Percentiles rank a stretch among this genome's conserved stretches.
Evolutionary conservation across 768 basidiomycete genomes (phyloP).

Genomic region (Paxillus involutus): DNA sequence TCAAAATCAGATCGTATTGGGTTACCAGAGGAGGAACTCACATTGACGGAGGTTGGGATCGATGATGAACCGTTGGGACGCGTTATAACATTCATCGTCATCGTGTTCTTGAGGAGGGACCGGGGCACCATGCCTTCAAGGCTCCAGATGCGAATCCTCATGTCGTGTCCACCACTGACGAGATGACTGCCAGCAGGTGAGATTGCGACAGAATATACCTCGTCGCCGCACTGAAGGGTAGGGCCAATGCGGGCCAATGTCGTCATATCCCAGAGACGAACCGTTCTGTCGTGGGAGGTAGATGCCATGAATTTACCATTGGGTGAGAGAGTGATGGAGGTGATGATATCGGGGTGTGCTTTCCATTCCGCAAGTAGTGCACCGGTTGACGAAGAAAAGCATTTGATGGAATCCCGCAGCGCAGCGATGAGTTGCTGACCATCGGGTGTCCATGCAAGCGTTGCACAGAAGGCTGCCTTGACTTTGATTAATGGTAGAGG

Average conservation of each 20-base stretch:
- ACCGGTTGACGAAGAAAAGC: constrained; percentile 1
- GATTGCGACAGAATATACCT: neutral
- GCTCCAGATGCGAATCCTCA: neutral
- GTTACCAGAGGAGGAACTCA: no score
- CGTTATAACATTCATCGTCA: no score
- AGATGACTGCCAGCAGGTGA: constrained; percentile 5
- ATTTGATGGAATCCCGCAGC: neutral
- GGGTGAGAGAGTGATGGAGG: constrained; percentile 7
- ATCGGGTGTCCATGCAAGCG: neutral
- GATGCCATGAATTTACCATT: constrained; percentile 10
- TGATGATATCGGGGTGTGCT: constrained; percentile 8
- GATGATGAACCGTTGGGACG: no score
- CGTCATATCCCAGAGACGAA: constrained; percentile 12
- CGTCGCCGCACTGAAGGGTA: neutral
- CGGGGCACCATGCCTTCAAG: no score
- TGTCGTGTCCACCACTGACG: constrained; percentile 1
- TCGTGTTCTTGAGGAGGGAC: no score
- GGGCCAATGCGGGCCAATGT: neutral
- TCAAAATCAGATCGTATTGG: no score
- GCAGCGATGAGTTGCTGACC: neutral
- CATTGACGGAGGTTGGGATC: no score
- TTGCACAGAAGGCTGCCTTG: neutral
- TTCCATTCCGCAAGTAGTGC: constrained; percentile 1
- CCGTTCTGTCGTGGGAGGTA: constrained; percentile 9
- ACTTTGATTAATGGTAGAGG: neutral